Conservation (phyloP, 2,329 filamentous ascomycete genomes). For the Colletotrichum tofieldiae region DNA sequence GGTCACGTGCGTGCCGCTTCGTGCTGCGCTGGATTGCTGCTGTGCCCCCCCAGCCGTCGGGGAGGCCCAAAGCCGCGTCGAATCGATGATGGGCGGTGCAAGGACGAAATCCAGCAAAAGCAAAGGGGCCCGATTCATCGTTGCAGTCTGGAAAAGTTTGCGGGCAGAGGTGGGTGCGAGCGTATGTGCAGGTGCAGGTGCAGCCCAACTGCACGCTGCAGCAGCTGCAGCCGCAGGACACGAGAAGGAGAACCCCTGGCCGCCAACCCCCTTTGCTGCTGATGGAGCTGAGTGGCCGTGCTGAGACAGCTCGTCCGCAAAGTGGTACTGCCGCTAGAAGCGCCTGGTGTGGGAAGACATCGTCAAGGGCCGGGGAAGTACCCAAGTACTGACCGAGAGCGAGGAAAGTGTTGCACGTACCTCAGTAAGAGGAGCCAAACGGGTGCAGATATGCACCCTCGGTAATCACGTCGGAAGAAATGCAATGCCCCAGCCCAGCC, state of each 20-base stretch:
- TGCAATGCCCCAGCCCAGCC: neutral
- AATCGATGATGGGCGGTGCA: neutral
- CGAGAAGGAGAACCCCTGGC: slow-evolving; percentile 12
- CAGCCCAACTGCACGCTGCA: slow-evolving; percentile 18
- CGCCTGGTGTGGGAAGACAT: slow-evolving; percentile 6
- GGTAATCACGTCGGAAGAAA: slow-evolving; percentile 18
- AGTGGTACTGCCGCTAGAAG: slow-evolving; percentile 10
- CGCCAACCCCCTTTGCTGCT: neutral
- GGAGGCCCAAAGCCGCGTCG: neutral
- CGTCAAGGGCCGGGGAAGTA: neutral
- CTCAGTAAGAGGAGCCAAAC: neutral
- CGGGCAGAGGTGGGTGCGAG: neutral
- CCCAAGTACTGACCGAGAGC: neutral
- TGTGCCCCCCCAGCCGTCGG: neutral
- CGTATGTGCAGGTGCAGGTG: slow-evolving; percentile 29
- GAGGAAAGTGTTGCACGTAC: neutral
- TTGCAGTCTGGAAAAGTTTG: slow-evolving; percentile 10
- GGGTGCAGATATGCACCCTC: neutral
- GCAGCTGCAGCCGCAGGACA: slow-evolving; percentile 29
- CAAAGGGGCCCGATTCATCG: neutral
- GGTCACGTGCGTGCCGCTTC: slow-evolving; percentile 4
- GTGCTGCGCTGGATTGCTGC: neutral
- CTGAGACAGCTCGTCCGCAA: neutral
- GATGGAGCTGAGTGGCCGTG: neutral
- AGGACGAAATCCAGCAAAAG: neutral